These are phyloP conservation scores for Neurospora sp. DNA, from an alignment of 495 filamentous ascomycete species.

Conservation along the genomic window DNA sequence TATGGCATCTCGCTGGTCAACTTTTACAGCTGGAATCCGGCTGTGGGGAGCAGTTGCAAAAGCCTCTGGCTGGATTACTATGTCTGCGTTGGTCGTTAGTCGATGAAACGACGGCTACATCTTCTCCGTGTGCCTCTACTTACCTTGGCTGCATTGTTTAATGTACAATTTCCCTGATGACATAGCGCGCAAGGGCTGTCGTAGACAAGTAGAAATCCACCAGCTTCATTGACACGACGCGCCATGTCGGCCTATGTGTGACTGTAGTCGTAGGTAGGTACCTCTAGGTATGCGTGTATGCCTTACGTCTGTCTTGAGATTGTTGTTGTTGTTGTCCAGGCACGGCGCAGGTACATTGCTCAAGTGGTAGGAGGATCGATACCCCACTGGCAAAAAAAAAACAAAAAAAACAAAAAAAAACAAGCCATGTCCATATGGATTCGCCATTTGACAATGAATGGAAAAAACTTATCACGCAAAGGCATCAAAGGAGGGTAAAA, in stretches of 20 bases:
- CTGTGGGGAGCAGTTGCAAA: constrained; percentile 17
- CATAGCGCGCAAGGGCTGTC: not conserved
- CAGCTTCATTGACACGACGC: not conserved
- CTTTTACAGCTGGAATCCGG: constrained; percentile 31
- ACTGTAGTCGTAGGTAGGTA: too few relatives aligned
- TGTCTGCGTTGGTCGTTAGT: not conserved
- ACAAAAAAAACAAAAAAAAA: not conserved
- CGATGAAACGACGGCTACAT: not conserved
- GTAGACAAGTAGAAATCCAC: not conserved
- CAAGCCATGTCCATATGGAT: not conserved
- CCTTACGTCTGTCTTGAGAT: too few relatives aligned
- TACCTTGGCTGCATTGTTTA: not conserved
- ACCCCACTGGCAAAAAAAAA: not conserved
- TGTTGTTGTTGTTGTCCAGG: not conserved
- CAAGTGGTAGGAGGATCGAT: not conserved
- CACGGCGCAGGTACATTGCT: not conserved
- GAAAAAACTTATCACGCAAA: not conserved
- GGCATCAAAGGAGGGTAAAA: not conserved
- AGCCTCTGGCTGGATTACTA: not conserved
- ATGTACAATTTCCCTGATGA: not conserved
- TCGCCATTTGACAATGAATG: not conserved
- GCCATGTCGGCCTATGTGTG: not conserved
- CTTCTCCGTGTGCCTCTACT: not conserved
- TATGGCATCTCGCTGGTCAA: constrained; percentile 16
- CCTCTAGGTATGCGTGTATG: too few relatives aligned